phyloP scores from a whole-genome alignment of 2,329 filamentous ascomycete species.

The Ophiostoma sp. region DNA sequence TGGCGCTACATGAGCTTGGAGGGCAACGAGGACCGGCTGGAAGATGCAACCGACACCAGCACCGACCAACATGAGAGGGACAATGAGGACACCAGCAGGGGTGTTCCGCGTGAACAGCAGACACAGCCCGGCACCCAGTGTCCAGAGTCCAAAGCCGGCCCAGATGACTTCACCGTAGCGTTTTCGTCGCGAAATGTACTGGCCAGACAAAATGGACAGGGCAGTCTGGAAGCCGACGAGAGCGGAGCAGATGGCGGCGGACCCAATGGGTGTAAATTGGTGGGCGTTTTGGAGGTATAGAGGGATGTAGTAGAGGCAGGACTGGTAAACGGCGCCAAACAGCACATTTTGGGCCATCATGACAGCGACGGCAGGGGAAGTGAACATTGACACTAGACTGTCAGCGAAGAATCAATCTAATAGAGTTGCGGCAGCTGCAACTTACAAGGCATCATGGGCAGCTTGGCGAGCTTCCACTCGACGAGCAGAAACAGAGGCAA shows the following conservation, averaged over 20 bases:
- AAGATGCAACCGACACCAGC: conserved; percentile 40
- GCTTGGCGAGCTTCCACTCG: conserved; percentile 25
- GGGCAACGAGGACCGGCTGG: conserved; percentile 42
- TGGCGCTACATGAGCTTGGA: conserved; percentile 41
- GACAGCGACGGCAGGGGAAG: conserved; percentile 19
- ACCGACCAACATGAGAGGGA: conserved; percentile 39
- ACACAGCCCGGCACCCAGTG: conserved; percentile 39
- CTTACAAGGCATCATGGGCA: conserved; percentile 29
- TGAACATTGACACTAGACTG: conserved; percentile 24
- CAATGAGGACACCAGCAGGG: conserved; percentile 34
- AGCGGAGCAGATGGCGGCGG: conserved; percentile 37
- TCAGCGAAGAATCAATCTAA: not conserved
- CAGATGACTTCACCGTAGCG: conserved; percentile 37
- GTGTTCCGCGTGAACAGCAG: conserved; percentile 35
- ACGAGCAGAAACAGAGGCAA: conserved; percentile 24
- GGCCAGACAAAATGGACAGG: conserved; percentile 37
- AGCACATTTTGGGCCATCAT: conserved; percentile 28
- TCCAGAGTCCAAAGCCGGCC: conserved; percentile 40
- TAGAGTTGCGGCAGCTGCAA: not conserved
- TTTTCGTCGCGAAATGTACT: conserved; percentile 36
- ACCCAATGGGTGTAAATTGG: conserved; percentile 33
- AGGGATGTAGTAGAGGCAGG: conserved; percentile 29
- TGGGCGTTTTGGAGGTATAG: conserved; percentile 40
- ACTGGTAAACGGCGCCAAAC: conserved; percentile 29
- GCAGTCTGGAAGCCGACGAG: conserved; percentile 35